Base-by-base conservation (phyloP, 2,329 filamentous ascomycete species). In the Rasamsonia emersonii region DNA sequence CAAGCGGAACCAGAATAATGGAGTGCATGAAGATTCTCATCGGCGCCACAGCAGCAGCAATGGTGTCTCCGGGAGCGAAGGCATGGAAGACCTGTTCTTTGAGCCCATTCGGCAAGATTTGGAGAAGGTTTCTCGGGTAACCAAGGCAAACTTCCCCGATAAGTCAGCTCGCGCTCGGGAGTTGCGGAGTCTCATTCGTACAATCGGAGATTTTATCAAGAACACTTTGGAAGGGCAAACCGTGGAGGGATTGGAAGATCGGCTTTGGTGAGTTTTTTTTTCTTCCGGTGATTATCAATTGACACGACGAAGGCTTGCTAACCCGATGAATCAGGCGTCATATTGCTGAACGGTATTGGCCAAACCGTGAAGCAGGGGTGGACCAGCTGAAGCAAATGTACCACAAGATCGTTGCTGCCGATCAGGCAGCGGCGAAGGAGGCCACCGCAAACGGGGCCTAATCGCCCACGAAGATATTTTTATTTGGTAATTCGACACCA, bases 181-280 rank as follows among this genome's bases (percentile, higher is more conserved):
- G 32, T 48, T 69, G 27, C 53, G 65, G 21, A 51, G 46, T 19
- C 54, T 65, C 15, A 55, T 69, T 26, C 54, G 56, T 29, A 56
- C 57, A 28, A 62, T 69, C 39, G 65, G 65, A 18, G 58, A 60
- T 19, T 67, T 67, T 36, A 67, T 69, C 35, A 51, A 49, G 23
- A 49, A 46, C 34, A 59, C 59, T 11, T 34, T 66, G 25, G 43
- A 53, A 30, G 53, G 59, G 33, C 43, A 56, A 32, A 49, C 57
- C n/a, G 49, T 52, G 38, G 51, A 54, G 21, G 57, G 58, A 10
- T 50, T 66, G 17, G 62, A 65, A 45, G 52, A 50, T 33, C 59
- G 62, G 32, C 49, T 67, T 32, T 67, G 64, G 63, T 66, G 56
- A 44, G 58, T 54, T 19, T 10, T 37, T 27, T 25, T 18, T 17